These are phyloP conservation scores for Chrysochromulina parva DNA, from an alignment of 78 protist species.

Conservation along the genomic window DNA sequence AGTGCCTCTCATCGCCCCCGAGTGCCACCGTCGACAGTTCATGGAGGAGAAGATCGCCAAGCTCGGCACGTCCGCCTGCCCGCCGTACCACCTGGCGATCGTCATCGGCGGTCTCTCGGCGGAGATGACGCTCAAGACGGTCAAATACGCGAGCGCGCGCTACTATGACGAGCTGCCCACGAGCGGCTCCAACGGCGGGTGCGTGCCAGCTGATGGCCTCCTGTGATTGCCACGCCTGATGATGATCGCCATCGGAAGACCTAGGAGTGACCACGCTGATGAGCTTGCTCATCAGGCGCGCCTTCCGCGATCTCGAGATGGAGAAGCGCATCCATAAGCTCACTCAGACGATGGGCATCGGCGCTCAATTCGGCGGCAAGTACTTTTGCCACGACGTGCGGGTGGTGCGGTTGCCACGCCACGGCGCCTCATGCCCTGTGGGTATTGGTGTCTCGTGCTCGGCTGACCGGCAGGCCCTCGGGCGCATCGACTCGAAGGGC, in stretches of 20 bases:
- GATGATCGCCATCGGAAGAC: too few species aligned
- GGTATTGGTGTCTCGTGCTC: constrained; percentile 87
- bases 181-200: constrained; percentile 61
- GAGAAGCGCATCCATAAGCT: constrained; percentile 58
- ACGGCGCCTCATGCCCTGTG: constrained; percentile 81
- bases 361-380: constrained; percentile 91
- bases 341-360: constrained; percentile 68
- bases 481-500: constrained; percentile 75
- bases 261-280: too few species aligned
- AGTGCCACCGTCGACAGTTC: constrained; percentile 26
- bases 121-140: constrained; percentile 84
- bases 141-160: constrained; percentile 68
- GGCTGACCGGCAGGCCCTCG: constrained; percentile 69
- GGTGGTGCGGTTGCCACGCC: constrained; percentile 61
- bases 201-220: constrained; percentile 1
- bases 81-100: constrained; percentile 76
- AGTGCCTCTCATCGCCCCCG: too few species aligned
- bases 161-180: constrained; percentile 78
- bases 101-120: constrained; percentile 85
- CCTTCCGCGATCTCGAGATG: constrained; percentile 71
- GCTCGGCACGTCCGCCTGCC: constrained; percentile 89
- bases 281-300: constrained; percentile 64
- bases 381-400: constrained; percentile 77
- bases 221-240: too few species aligned
- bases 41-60: constrained; percentile 70